phyloP scores from a whole-genome alignment of 495 filamentous ascomycete species.

The Pyronema omphalodes region DNA sequence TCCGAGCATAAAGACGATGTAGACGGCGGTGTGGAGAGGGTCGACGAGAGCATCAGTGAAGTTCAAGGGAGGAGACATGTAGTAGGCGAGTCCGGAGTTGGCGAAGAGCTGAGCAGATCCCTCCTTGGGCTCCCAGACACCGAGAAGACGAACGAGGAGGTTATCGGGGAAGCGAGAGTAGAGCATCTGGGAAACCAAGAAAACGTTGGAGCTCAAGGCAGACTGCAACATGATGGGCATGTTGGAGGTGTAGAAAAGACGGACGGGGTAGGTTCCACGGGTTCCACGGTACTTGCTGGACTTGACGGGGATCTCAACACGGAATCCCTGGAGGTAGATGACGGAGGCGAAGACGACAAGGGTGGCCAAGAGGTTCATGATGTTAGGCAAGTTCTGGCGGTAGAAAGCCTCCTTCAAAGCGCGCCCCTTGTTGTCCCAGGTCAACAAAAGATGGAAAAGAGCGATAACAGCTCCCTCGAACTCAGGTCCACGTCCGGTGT shows the following conservation, averaged over 20 bases:
- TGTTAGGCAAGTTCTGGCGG: conserved; percentile 97
- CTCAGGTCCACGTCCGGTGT: conserved; percentile 96
- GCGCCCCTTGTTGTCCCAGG: conserved; percentile 95
- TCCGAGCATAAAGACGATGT: conserved; percentile 89
- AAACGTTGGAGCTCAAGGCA: conserved; percentile 95
- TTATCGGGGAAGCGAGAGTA: conserved; percentile 98
- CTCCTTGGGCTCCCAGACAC: conserved; percentile 95
- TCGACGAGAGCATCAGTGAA: conserved; percentile 92
- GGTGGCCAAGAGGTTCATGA: conserved; percentile 95
- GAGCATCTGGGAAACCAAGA: conserved; percentile 96
- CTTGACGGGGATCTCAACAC: conserved; percentile 99
- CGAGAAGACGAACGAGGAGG: conserved; percentile 85
- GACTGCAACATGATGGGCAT: conserved; percentile 99
- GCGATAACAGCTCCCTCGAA: conserved; percentile 99
- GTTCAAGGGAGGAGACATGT: conserved; percentile 96
- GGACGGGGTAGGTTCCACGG: conserved; percentile 65
- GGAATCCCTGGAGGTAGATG: conserved; percentile 99
- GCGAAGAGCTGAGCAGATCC: conserved; percentile 91
- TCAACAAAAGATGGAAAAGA: conserved; percentile 92
- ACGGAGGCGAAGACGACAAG: conserved; percentile 86
- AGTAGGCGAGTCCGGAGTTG: conserved; percentile 84
- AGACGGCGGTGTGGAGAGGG: conserved; percentile 89
- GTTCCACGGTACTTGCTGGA: conserved; percentile 96
- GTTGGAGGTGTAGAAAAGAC: conserved; percentile 75
- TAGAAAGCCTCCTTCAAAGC: conserved; percentile 97